A percentile compares a stretch with the other conserved stretches of the same genome.
phyloP scores from a whole-genome alignment of 2,329 filamentous ascomycete species.

The Daldinia eschscholtzii region DNA sequence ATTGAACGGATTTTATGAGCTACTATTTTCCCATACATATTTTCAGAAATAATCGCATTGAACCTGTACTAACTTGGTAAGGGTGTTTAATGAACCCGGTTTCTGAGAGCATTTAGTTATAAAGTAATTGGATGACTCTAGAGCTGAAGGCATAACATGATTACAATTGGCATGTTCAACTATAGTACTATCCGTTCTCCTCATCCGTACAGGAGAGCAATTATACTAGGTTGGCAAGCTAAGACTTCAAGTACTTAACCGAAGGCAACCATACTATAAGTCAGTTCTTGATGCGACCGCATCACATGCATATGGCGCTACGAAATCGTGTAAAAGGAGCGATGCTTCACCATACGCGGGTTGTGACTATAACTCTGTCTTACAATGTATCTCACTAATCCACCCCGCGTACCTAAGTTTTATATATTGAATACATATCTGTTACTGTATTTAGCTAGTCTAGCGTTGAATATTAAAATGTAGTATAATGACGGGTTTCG shows the following conservation, averaged over 20 bases:
- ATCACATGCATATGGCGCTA: background rate
- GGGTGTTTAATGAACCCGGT: too few relatives aligned
- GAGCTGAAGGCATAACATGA: too few relatives aligned
- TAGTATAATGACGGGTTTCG: background rate
- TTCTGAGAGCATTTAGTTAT: too few relatives aligned
- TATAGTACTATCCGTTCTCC: too few relatives aligned
- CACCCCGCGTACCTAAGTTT: background rate
- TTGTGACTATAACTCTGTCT: background rate
- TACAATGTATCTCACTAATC: constrained; percentile 20
- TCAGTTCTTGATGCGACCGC: background rate
- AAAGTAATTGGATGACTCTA: too few relatives aligned
- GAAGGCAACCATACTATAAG: too few relatives aligned
- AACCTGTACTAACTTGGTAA: background rate
- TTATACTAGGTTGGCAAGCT: too few relatives aligned
- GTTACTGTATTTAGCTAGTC: constrained; percentile 2
- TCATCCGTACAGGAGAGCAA: too few relatives aligned
- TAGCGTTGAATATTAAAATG: constrained; percentile 4
- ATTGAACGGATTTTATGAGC: background rate
- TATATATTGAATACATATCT: background rate
- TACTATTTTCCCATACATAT: background rate
- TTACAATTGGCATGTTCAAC: too few relatives aligned
- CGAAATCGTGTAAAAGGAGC: background rate
- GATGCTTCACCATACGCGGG: constrained; percentile 9
- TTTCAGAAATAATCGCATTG: background rate
- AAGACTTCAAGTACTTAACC: too few relatives aligned